Evolutionary conservation across 805 yeast genomes (phyloP), one percentile per base, ranked within the genome.

Genomic region (Torulaspora franciscae): DNA sequence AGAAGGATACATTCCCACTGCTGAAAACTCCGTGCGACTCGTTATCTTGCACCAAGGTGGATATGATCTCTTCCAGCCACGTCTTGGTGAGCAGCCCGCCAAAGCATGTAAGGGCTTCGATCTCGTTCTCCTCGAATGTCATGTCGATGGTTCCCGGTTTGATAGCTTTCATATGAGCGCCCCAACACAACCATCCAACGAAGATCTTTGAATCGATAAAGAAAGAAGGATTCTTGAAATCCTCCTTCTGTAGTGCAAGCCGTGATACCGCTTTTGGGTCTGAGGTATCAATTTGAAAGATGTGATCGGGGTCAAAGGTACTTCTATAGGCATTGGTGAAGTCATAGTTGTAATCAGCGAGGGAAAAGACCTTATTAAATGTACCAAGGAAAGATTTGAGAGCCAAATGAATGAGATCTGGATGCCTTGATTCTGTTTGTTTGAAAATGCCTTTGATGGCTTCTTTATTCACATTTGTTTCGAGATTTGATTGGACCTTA

Each of bases 101-200:
- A 44, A 84, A 67, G 0, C 55, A 51, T 1, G 49, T 49, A 24
- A 86, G 51, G 0, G 75, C 65, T 2, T 51, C 48, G 0, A 43
- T 41, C 48, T 87, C 91, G 3, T 62, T 43, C 0, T 58, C 65
- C 11, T 57, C 67, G 14, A 82, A 65, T 14, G 48, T 46, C 6
- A 55, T 19, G 3, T 67, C 68, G 14, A 80, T 66, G 13, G 39
- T 24, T 1, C n/a, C 33, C 2, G 59, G 24, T 8, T 49, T 53
- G 19, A 62, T 46, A 2, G 74, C 88, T 15, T 61, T 58, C 62
- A 82, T 56, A 0, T 66, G 52, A 14, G 77, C 64, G 10, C 81
- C 85, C 95, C 96, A 87, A 41, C 83, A 82, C 7, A 85, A 63
- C 79, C 89, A 84, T 0, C 95, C 93, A 7, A 69, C 66, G 56